phyloP scores from a whole-genome alignment of 441 rosid species.

The Euphorbia schlechtendalii region DNA sequence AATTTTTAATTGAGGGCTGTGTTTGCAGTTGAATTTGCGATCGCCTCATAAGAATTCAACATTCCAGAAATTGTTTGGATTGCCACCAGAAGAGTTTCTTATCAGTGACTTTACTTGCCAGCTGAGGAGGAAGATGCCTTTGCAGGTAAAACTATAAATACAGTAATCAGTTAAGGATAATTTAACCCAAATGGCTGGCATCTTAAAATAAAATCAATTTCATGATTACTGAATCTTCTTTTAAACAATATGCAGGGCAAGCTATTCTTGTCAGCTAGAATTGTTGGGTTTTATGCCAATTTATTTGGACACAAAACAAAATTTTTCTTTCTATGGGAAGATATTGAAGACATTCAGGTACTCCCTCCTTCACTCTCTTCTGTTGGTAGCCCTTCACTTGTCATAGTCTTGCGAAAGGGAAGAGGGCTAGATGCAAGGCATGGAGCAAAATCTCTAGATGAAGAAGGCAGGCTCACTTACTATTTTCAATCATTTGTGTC shows the following conservation, averaged over 20 bases:
- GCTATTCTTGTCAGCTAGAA: slow-evolving; percentile 80
- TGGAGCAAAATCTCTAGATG: slow-evolving; percentile 73
- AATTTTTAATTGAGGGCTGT: slow-evolving; percentile 1
- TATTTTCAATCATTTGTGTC: slow-evolving; percentile 77
- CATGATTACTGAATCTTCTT: not conserved
- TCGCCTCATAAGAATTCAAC: slow-evolving; percentile 74
- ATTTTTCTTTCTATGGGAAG: slow-evolving; percentile 87
- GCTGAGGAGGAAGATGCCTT: slow-evolving; percentile 72
- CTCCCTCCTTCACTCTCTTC: slow-evolving; percentile 68
- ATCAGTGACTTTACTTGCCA: slow-evolving; percentile 69
- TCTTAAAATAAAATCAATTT: not conserved
- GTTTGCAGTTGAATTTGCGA: slow-evolving; percentile 54
- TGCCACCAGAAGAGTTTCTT: slow-evolving; percentile 91
- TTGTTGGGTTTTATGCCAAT: slow-evolving; percentile 77
- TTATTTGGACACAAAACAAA: slow-evolving; percentile 78
- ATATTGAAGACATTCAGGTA: slow-evolving; percentile 63
- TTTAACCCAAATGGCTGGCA: not conserved
- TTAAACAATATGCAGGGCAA: slow-evolving; percentile 45
- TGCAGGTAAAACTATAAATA: slow-evolving; percentile 47
- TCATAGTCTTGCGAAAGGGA: slow-evolving; percentile 47
- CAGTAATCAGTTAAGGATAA: not conserved
- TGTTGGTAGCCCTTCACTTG: slow-evolving; percentile 65
- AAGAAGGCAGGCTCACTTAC: slow-evolving; percentile 69
- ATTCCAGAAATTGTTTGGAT: slow-evolving; percentile 74
- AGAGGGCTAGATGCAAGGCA: slow-evolving; percentile 70